Conservation (phyloP, 1,284 basidiomycete genomes). For the Apiotrichum akiyoshidainum region DNA sequence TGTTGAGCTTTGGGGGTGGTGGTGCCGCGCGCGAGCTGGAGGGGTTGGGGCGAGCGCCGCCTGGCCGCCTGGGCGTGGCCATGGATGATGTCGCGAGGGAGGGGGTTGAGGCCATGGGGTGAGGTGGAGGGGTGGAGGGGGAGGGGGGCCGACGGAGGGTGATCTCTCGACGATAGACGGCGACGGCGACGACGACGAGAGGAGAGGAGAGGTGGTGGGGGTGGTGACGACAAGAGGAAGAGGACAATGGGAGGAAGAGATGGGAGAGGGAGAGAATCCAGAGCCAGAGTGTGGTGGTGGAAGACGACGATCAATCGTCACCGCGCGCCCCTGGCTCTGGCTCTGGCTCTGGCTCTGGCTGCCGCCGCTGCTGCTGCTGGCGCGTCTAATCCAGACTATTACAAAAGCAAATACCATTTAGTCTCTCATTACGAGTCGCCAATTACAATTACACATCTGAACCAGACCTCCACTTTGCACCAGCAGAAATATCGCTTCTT, state of each 20-base stretch:
- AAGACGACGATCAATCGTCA: no score
- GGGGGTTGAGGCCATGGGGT: conserved; percentile 4
- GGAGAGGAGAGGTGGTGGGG: background rate
- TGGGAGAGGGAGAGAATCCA: background rate
- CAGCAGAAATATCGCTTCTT: no score
- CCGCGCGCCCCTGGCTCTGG: no score
- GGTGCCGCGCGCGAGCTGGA: conserved; percentile 12
- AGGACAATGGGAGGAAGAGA: background rate
- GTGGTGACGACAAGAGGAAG: background rate
- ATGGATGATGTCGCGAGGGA: conserved; percentile 1
- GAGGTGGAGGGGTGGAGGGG: background rate
- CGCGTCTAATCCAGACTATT: no score
- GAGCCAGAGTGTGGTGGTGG: background rate
- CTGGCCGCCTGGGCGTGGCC: conserved; percentile 17
- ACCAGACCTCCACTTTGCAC: no score
- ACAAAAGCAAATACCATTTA: no score
- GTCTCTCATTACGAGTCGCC: no score
- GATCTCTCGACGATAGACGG: background rate
- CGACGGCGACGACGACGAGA: no score
- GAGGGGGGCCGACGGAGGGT: background rate
- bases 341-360: no score
- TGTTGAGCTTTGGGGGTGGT: conserved; percentile 35
- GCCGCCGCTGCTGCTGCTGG: no score
- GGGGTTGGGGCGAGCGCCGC: conserved; percentile 22
- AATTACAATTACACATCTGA: no score